Conservation (phyloP, 1,139 yeast genomes). For the Scheffersomyces titani region DNA sequence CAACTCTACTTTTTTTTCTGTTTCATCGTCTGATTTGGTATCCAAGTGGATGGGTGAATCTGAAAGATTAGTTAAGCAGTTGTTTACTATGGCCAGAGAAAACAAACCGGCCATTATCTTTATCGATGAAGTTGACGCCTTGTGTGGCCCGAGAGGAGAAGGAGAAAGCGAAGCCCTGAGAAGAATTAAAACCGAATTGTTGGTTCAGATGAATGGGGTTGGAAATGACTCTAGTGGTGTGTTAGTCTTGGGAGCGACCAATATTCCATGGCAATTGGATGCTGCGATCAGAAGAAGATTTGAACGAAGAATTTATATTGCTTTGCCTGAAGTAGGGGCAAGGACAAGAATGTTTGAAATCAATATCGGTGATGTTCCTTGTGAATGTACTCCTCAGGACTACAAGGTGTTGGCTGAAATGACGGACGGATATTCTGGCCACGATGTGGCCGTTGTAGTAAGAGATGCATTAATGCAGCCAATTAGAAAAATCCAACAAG, state of each 20-base stretch:
- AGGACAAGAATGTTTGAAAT: conserved; percentile 92
- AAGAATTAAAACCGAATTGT: conserved; percentile 91
- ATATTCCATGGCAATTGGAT: conserved; percentile 98
- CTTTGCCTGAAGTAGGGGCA: conserved; percentile 91
- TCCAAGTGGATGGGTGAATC: conserved; percentile 99
- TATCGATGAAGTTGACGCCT: conserved; percentile 96
- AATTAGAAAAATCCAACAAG: conserved; percentile 89
- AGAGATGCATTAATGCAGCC: conserved; percentile 99
- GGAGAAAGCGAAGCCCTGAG: conserved; percentile 97
- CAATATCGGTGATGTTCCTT: conserved; percentile 89
- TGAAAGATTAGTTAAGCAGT: conserved; percentile 90
- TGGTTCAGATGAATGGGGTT: conserved; percentile 99
- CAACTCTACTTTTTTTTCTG: conserved; percentile 92
- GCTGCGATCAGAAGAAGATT: conserved; percentile 97
- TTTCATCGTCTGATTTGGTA: conserved; percentile 90
- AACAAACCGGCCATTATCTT: conserved; percentile 93
- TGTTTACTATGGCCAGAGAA: conserved; percentile 95
- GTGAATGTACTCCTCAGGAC: conserved; percentile 73
- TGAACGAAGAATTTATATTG: conserved; percentile 91
- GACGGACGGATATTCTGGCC: conserved; percentile 98
- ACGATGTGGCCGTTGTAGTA: conserved; percentile 94
- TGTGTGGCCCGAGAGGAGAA: conserved; percentile 98
- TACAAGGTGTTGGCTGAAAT: conserved; percentile 79
- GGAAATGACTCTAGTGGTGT: conserved; percentile 95
- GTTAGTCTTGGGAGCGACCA: conserved; percentile 94